Conservation (phyloP, 2,329 filamentous ascomycete genomes). For the Botrytis cinerea region DNA sequence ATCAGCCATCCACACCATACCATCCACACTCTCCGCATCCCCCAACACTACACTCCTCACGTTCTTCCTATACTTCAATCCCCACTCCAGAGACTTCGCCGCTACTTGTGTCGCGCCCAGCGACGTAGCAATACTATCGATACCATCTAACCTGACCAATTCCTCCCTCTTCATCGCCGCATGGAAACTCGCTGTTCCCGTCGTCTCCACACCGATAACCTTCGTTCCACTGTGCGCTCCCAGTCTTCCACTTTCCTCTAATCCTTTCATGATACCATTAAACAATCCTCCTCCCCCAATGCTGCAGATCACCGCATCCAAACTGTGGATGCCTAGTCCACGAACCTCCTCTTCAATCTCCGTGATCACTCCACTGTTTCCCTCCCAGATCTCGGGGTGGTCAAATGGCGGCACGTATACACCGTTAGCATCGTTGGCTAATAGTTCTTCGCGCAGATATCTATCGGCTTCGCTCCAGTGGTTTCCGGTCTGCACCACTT, state of each 20-base stretch:
- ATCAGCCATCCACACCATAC: slow-evolving; percentile 74
- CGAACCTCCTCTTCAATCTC: slow-evolving; percentile 39
- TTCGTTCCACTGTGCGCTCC: neutral
- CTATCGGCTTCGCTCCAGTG: slow-evolving; percentile 70
- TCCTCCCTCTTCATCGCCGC: slow-evolving; percentile 28
- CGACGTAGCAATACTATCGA: slow-evolving; percentile 74
- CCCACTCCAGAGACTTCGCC: slow-evolving; percentile 66
- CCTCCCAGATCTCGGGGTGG: slow-evolving; percentile 66
- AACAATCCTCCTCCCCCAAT: slow-evolving; percentile 82
- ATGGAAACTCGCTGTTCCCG: slow-evolving; percentile 6
- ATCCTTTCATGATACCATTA: slow-evolving; percentile 71
- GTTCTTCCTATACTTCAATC: slow-evolving; percentile 46
- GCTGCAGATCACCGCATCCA: slow-evolving; percentile 71
- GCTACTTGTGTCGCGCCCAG: slow-evolving; percentile 75
- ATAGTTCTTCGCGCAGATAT: slow-evolving; percentile 60
- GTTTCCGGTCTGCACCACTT: slow-evolving; percentile 68
- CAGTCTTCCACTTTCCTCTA: slow-evolving; percentile 36
- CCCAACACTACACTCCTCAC: slow-evolving; percentile 64
- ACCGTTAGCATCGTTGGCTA: slow-evolving; percentile 50
- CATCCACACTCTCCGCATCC: slow-evolving; percentile 79
- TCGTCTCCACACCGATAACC: neutral
- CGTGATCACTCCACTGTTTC: slow-evolving; percentile 60
- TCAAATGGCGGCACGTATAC: slow-evolving; percentile 74
- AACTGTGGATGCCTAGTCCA: slow-evolving; percentile 44
- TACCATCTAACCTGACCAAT: slow-evolving; percentile 65